Evolutionary conservation across 257 asterid genomes (phyloP), one percentile per base, ranked within the genome.

Genomic region (Orobanche coerulescens): DNA sequence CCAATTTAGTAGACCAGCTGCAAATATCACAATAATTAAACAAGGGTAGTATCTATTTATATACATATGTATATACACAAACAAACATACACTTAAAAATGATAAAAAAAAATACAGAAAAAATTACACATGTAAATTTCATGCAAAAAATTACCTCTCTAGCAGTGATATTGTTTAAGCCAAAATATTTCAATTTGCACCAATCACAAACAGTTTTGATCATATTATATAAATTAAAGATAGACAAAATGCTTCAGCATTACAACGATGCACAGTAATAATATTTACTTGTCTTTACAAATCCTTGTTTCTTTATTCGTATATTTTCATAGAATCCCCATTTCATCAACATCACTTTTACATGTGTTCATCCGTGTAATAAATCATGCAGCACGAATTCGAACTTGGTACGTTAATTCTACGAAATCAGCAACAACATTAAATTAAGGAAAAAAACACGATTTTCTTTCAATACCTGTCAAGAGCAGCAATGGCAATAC

Each of bases 1-100:
- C 97, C 97, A 90, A 75, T 84, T 82, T 68, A 81, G 86, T 49
- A 87, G 67, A 46, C 87, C 88, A 74, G 82, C 97, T 87, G 95
- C 82, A 80, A 70, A 60, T 46, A 61, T 12, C 30, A 63, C 53
- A 36, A 10, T 30, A 42, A 14, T 56, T 48, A 71, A 58, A 6
- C 19, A 31, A 63, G 14, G 55, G n/a, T 10, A 30, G 42, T 2
- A 36, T 26, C 31, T n/a, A n/a, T n/a, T n/a, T n/a, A n/a, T n/a
- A 30, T 30, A 30, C 36, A 30, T 2, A 30, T 2, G 36, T 30
- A 7, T 7, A 7, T 3, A 30, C 3, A 7, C 36, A 30, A 30
- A 30, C 36, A 30, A 3, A 30, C 36, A 30, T 7, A 30, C 5
- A 15, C 59, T 28, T 26, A 18, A 34, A 0, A 47, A 68, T 23